phyloP scores from a whole-genome alignment of 108 stramenopile genomes.

The Aurantiochytrium sp. region DNA sequence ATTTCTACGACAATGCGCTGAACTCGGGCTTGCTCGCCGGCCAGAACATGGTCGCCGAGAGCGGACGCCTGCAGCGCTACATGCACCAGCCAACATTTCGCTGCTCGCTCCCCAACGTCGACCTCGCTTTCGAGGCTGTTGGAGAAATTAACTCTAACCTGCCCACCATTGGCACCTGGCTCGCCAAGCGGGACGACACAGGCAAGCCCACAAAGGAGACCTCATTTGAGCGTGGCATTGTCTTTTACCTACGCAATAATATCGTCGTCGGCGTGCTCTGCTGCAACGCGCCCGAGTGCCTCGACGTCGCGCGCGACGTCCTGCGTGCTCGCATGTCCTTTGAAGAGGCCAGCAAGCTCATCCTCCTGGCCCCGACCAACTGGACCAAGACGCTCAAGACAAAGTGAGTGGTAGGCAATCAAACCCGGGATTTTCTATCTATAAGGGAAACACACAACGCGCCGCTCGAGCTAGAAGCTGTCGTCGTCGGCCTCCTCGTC shows the following conservation, averaged over 20 bases:
- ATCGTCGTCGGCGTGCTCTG: conserved; percentile 5
- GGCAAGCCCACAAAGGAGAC: background rate
- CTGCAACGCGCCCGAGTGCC: background rate
- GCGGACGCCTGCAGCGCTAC: background rate
- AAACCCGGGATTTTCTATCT: no score
- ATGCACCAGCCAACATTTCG: conserved; percentile 2
- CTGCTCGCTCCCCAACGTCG: background rate
- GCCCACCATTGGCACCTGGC: background rate
- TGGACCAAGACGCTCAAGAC: background rate
- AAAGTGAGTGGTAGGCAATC: background rate
- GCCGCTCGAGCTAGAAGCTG: no score
- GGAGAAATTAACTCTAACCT: background rate
- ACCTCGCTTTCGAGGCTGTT: background rate
- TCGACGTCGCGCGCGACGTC: conserved; percentile 18
- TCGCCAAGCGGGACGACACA: background rate
- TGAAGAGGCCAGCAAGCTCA: background rate
- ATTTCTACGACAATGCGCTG: conserved; percentile 13
- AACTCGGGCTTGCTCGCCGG: background rate
- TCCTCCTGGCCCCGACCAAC: background rate
- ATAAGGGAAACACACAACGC: no score
- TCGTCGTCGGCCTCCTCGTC: background rate
- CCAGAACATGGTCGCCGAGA: background rate
- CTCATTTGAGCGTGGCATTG: background rate
- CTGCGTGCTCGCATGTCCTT: background rate
- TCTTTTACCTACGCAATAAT: conserved; percentile 7